Evolutionary conservation across 225 moss, liverwort and hornwort species (phyloP).

Genomic region (Marchantia paleacea): DNA sequence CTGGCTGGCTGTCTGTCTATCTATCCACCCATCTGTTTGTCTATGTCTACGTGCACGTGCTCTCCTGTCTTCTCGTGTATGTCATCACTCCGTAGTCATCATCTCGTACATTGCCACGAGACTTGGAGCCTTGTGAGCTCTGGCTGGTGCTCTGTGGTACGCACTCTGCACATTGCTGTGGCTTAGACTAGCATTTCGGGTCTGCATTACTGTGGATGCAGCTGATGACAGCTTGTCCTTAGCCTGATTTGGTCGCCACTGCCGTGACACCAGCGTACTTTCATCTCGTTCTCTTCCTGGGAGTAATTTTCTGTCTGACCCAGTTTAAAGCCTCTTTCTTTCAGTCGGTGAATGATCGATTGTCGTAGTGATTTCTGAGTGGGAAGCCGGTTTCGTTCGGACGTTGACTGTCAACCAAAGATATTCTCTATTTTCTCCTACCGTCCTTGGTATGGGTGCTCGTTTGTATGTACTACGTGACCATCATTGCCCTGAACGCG

Average conservation of each 20-base stretch:
- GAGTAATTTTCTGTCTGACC: background rate
- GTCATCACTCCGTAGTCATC: background rate
- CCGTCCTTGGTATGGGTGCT: background rate
- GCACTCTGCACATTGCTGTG: background rate
- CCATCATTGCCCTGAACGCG: background rate
- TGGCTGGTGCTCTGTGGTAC: background rate
- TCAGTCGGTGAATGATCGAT: background rate
- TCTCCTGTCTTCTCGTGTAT: background rate
- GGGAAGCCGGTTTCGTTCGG: background rate
- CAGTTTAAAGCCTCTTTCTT: background rate
- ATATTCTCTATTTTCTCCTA: background rate
- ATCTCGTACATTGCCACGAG: background rate
- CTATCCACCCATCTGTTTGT: background rate
- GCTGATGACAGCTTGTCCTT: background rate
- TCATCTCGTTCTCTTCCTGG: background rate
- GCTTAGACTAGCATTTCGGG: background rate
- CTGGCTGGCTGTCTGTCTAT: background rate
- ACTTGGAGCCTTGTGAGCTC: background rate
- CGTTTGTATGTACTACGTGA: background rate
- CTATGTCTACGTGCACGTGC: background rate
- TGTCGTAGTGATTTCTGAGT: background rate
- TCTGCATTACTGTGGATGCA: background rate
- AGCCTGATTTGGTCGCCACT: background rate
- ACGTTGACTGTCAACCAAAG: background rate
- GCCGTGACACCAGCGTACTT: background rate